Evolutionary conservation across 805 yeast species (phyloP).

Genomic region (Ogataea parapolymorpha): DNA sequence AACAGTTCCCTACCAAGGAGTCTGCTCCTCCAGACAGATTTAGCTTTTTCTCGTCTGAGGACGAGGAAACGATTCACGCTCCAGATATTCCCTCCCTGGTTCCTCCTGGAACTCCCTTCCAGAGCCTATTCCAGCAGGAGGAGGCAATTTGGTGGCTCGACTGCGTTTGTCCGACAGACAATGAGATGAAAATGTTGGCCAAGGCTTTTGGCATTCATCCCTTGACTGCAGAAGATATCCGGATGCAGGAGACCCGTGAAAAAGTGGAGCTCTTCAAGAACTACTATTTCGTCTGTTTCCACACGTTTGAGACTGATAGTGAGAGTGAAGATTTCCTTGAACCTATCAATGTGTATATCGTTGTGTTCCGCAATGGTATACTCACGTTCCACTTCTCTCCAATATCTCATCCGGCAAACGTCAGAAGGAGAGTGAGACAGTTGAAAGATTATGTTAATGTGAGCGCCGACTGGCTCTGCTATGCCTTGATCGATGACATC

Average conservation of each 20-base stretch:
- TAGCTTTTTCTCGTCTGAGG: constrained; percentile 75
- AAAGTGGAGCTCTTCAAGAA: constrained; percentile 88
- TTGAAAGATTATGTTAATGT: constrained; percentile 74
- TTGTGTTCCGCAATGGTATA: constrained; percentile 66
- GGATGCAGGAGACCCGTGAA: constrained; percentile 96
- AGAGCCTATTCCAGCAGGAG: constrained; percentile 65
- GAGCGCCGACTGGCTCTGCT: constrained; percentile 78
- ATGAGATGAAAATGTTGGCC: constrained; percentile 87
- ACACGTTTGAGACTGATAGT: constrained; percentile 84
- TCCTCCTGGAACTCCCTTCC: constrained; percentile 58
- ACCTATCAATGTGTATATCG: constrained; percentile 73
- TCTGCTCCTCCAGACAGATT: constrained; percentile 66
- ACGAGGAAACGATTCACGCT: constrained; percentile 86
- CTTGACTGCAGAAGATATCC: constrained; percentile 93
- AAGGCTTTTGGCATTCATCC: constrained; percentile 98
- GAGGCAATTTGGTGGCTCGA: constrained; percentile 95
- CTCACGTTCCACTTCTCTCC: constrained; percentile 70
- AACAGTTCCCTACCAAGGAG: constrained; percentile 12
- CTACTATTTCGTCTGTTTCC: constrained; percentile 95
- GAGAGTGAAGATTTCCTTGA: constrained; percentile 82
- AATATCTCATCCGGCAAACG: constrained; percentile 66
- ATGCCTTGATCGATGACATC: constrained; percentile 78
- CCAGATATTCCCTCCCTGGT: constrained; percentile 80
- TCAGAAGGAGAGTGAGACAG: constrained; percentile 78
- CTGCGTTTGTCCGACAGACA: constrained; percentile 89